These are phyloP conservation scores for Penstemon davidsonii DNA, from an alignment of 257 asterid genomes.

Conservation along the genomic window DNA sequence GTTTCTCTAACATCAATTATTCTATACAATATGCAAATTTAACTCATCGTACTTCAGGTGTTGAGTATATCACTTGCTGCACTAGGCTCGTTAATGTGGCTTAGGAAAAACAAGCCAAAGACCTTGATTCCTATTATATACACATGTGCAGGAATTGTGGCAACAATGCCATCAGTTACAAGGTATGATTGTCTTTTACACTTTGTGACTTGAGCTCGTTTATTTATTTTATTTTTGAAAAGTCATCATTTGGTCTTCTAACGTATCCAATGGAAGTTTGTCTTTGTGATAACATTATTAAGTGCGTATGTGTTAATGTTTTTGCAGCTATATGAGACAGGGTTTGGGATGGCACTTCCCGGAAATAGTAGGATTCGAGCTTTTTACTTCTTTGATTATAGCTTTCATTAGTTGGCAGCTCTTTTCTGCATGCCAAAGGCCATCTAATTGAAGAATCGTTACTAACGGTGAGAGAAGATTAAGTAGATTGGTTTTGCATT, in stretches of 20 bases:
- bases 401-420: constrained; percentile 97
- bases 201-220: too few species aligned
- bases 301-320: neutral
- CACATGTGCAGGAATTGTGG: constrained; percentile 78
- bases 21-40: neutral
- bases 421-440: constrained; percentile 83
- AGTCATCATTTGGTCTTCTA: neutral
- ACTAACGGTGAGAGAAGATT: neutral
- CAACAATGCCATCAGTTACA: constrained; percentile 93
- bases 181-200: constrained; percentile 42
- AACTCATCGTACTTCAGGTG: constrained; percentile 51
- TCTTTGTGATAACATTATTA: neutral
- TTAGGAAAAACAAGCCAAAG: constrained; percentile 91
- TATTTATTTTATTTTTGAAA: too few species aligned
- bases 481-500: neutral
- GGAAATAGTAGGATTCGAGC: constrained; percentile 83
- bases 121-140: constrained; percentile 89
- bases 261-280: neutral
- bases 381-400: constrained; percentile 75
- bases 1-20: constrained; percentile 17
- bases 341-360: constrained; percentile 92
- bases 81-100: constrained; percentile 91
- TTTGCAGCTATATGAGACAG: constrained; percentile 75
- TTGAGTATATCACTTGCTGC: constrained; percentile 91
- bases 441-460: constrained; percentile 47